These are phyloP conservation scores for Naegleria fowleri DNA, from an alignment of 208 protist species.

Conservation along the genomic window DNA sequence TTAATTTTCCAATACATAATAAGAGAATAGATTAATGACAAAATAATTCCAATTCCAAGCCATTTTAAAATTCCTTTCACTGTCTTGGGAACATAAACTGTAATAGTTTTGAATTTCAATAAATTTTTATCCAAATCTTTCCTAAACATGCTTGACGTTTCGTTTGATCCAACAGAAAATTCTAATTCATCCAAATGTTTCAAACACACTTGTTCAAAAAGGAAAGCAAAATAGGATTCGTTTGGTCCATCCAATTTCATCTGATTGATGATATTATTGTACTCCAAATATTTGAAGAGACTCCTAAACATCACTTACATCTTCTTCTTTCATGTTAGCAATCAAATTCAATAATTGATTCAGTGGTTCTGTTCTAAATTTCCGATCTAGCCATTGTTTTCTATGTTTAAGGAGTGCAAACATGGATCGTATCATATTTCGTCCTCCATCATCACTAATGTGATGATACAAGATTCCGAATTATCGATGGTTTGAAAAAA, in stretches of 20 bases:
- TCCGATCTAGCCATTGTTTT: background rate
- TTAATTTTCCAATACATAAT: background rate
- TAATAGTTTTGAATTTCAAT: background rate
- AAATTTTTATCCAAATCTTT: background rate
- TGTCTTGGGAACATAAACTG: background rate
- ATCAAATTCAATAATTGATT: background rate
- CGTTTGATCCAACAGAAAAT: background rate
- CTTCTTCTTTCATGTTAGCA: background rate
- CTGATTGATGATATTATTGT: background rate
- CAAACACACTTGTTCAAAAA: slow-evolving; percentile 3
- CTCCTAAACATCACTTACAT: background rate
- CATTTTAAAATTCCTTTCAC: background rate
- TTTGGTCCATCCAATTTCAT: background rate
- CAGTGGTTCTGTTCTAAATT: background rate
- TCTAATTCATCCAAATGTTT: background rate
- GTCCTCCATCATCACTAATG: background rate
- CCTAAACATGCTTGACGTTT: background rate
- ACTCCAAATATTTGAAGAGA: background rate
- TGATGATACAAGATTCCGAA: background rate
- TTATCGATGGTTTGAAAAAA: no score
- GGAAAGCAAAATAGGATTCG: background rate
- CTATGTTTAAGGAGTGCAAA: background rate
- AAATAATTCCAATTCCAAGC: background rate
- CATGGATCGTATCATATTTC: background rate
- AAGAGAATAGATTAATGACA: background rate